These are phyloP conservation scores for Fusarium sp. DNA, from an alignment of 2,329 filamentous ascomycete species.

Conservation along the genomic window DNA sequence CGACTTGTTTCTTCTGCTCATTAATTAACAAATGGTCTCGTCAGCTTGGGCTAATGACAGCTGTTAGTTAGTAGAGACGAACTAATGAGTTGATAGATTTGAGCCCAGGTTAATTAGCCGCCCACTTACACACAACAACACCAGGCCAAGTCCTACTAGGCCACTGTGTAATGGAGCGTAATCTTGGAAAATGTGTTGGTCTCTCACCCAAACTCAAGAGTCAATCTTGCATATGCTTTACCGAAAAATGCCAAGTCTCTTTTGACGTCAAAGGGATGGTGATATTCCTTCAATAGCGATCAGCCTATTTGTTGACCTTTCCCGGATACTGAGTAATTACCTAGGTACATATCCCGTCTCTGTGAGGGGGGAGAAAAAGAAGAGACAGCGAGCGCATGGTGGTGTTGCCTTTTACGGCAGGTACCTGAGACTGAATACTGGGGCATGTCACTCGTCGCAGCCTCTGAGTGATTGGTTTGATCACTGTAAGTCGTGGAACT, in stretches of 20 bases:
- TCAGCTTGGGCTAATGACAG: slow-evolving; percentile 25
- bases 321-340: too few relatives aligned
- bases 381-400: neutral
- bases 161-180: slow-evolving; percentile 13
- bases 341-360: too few relatives aligned
- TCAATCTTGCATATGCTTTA: neutral
- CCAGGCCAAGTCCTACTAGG: slow-evolving; percentile 1
- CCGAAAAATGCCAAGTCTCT: neutral
- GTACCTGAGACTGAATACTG: slow-evolving; percentile 8
- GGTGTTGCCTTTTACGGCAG: slow-evolving; percentile 22
- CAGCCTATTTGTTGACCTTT: neutral
- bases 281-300: neutral
- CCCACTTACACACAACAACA: slow-evolving; percentile 11
- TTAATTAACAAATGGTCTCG: neutral
- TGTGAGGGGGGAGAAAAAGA: neutral
- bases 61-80: neutral
- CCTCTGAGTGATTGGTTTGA: slow-evolving; percentile 14
- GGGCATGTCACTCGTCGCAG: slow-evolving; percentile 14
- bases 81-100: slow-evolving; percentile 14
- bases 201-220: neutral
- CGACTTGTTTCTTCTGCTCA: neutral
- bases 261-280: slow-evolving; percentile 18
- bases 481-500: neutral
- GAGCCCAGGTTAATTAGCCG: slow-evolving; percentile 13
- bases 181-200: slow-evolving; percentile 13